These are phyloP conservation scores for Suhomyces pyralidae DNA, from an alignment of 805 yeast genomes.

Conservation along the genomic window DNA sequence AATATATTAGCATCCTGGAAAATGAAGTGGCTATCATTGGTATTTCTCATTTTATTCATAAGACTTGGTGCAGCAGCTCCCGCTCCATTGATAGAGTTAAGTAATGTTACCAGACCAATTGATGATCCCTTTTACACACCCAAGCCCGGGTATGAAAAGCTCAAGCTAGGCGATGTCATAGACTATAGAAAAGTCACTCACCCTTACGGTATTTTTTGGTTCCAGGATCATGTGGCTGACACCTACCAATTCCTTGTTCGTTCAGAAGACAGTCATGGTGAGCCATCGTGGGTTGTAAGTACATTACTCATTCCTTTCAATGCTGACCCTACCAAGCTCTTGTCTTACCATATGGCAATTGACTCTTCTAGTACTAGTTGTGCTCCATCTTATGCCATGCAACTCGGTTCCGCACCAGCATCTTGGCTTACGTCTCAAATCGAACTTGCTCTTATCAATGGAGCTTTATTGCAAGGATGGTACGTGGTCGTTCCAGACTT, in stretches of 20 bases:
- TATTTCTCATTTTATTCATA: background rate
- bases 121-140: constrained; percentile 15
- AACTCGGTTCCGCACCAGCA: constrained; percentile 10
- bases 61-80: background rate
- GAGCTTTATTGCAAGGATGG: constrained; percentile 25
- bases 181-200: constrained; percentile 10
- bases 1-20: background rate
- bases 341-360: constrained; percentile 28
- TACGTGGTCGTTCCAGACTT: constrained; percentile 34
- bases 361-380: constrained; percentile 27
- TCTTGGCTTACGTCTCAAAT: constrained; percentile 14
- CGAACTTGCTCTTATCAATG: constrained; percentile 13
- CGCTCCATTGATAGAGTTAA: background rate
- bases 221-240: constrained; percentile 10
- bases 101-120: background rate
- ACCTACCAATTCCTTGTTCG: constrained; percentile 14
- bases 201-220: constrained; percentile 8
- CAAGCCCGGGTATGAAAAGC: constrained; percentile 13
- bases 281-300: constrained; percentile 23
- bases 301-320: constrained; percentile 30
- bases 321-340: constrained; percentile 22
- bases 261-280: constrained; percentile 21
- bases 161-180: constrained; percentile 12
- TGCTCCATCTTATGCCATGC: constrained; percentile 25
- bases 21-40: background rate